Evolutionary conservation across 768 basidiomycete species (phyloP).

Genomic region (Gloeopeniophorella convolvens): DNA sequence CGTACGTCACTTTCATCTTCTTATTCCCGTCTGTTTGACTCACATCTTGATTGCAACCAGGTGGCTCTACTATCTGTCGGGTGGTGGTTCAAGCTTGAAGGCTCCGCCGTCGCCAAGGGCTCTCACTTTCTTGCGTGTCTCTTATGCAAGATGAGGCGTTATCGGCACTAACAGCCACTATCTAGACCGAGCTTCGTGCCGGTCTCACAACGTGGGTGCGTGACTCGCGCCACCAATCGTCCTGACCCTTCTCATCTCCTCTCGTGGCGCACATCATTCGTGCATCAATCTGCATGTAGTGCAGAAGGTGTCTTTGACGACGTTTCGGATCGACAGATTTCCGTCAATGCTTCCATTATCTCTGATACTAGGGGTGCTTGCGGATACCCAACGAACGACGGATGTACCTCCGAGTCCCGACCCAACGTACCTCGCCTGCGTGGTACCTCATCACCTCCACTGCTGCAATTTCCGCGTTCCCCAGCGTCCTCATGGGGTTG

Average conservation of each 20-base stretch:
- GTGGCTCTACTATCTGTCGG: conserved; percentile 29
- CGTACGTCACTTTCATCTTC: conserved; percentile 4
- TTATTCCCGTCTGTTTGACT: too few species aligned
- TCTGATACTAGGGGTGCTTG: conserved; percentile 76
- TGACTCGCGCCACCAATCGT: neutral
- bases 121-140: conserved; percentile 28
- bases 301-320: neutral
- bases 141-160: neutral
- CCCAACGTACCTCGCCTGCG: conserved; percentile 47
- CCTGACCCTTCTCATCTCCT: conserved; percentile 11
- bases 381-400: conserved; percentile 56
- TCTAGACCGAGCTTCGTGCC: conserved; percentile 70
- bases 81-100: conserved; percentile 31
- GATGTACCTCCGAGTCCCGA: conserved; percentile 51
- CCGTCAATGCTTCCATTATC: conserved; percentile 79
- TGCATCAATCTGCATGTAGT: neutral
- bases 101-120: conserved; percentile 29
- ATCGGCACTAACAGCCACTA: neutral
- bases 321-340: conserved; percentile 43
- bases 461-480: conserved; percentile 66
- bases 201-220: conserved; percentile 75
- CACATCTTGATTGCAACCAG: conserved; percentile 11
- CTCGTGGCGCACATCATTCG: conserved; percentile 67
- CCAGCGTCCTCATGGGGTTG: conserved; percentile 77
- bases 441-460: conserved; percentile 79